Percentiles rank a stretch among this genome's conserved stretches.
Conservation (phyloP, 441 rosid species). For the Corymbia calophylla region DNA sequence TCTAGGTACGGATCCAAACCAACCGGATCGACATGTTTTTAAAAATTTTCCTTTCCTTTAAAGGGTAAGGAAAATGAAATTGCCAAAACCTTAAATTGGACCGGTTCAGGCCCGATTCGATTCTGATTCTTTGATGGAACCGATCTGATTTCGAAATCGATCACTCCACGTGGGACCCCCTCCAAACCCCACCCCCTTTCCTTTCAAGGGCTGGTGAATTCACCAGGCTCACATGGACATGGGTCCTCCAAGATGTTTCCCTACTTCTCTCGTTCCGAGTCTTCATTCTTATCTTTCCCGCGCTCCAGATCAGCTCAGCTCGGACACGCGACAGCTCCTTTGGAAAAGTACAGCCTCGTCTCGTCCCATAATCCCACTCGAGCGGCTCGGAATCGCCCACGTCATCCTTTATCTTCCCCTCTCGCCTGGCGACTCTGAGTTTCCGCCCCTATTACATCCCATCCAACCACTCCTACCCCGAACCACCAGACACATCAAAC, state of each 20-base stretch:
- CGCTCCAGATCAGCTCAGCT: neutral
- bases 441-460: neutral
- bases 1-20: too few relatives aligned
- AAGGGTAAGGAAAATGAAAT: too few relatives aligned
- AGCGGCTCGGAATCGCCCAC: neutral
- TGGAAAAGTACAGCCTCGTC: neutral
- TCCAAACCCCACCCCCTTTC: too few relatives aligned
- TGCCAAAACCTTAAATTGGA: too few relatives aligned
- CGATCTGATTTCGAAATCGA: accelerated
- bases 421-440: neutral
- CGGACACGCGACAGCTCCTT: neutral
- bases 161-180: neutral
- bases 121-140: accelerated
- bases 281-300: neutral
- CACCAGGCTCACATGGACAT: neutral
- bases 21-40: too few relatives aligned
- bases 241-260: neutral
- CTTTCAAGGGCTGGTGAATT: neutral
- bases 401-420: neutral
- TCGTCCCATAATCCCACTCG: neutral
- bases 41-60: too few relatives aligned
- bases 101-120: accelerated
- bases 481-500: neutral
- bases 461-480: neutral
- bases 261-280: neutral